phyloP scores from a whole-genome alignment of 805 yeast genomes.

The Clavispora phyllophila region DNA sequence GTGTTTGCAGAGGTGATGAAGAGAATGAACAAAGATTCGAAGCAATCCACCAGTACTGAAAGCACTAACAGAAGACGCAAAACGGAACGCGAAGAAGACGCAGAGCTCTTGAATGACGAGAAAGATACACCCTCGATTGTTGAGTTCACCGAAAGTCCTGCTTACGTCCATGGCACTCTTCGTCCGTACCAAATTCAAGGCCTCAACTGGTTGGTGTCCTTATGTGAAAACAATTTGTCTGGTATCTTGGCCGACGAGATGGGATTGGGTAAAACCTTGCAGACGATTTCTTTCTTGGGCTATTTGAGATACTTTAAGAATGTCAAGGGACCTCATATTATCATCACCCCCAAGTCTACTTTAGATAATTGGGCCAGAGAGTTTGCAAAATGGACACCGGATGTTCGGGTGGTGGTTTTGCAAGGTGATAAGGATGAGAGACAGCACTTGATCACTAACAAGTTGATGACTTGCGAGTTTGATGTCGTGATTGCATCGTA shows the following conservation, averaged over 20 bases:
- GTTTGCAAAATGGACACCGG: slow-evolving; percentile 76
- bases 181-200: slow-evolving; percentile 80
- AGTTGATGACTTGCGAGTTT: slow-evolving; percentile 55
- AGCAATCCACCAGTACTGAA: slow-evolving; percentile 5
- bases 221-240: slow-evolving; percentile 62
- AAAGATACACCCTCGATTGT: slow-evolving; percentile 25
- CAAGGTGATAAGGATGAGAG: slow-evolving; percentile 75
- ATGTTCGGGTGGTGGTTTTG: slow-evolving; percentile 60
- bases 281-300: slow-evolving; percentile 72
- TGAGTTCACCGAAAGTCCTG: slow-evolving; percentile 50
- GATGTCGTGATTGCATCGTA: slow-evolving; percentile 70
- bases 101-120: slow-evolving; percentile 62
- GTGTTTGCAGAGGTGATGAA: slow-evolving; percentile 50
- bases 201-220: slow-evolving; percentile 68
- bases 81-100: slow-evolving; percentile 77
- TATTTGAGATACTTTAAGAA: slow-evolving; percentile 59
- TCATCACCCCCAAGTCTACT: slow-evolving; percentile 76
- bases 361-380: slow-evolving; percentile 79
- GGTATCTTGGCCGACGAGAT: slow-evolving; percentile 83
- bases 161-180: slow-evolving; percentile 51
- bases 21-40: slow-evolving; percentile 21
- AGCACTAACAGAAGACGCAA: slow-evolving; percentile 51
- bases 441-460: slow-evolving; percentile 45
- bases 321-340: slow-evolving; percentile 66
- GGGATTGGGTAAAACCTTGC: slow-evolving; percentile 81